Conservation (phyloP, 2,329 filamentous ascomycete species). For the Elsinoe perseae region DNA sequence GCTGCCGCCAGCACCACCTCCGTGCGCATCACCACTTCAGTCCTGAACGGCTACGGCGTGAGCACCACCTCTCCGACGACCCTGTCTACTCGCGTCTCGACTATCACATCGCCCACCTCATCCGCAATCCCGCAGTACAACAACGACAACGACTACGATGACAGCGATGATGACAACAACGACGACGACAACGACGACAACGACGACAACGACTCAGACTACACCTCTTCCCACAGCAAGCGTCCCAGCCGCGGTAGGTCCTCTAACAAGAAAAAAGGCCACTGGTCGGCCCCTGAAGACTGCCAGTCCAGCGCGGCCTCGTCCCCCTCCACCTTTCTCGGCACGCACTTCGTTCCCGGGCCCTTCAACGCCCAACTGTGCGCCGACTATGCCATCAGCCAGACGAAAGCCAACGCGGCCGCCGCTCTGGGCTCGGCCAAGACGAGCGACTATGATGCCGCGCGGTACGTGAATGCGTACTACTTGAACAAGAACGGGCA, state of each 20-base stretch:
- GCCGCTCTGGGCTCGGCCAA: background rate
- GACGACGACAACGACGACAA: conserved; percentile 17
- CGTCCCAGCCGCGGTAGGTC: conserved; percentile 25
- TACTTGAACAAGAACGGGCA: conserved; percentile 20
- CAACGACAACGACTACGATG: conserved; percentile 2
- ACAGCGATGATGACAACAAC: conserved; percentile 19
- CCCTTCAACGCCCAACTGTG: conserved; percentile 28
- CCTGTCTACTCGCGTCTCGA: background rate
- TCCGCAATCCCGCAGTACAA: background rate
- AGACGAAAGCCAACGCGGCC: no score
- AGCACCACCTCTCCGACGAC: background rate
- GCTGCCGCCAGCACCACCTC: no score
- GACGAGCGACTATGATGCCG: background rate
- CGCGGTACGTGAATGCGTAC: conserved; percentile 21
- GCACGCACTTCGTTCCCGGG: conserved; percentile 28
- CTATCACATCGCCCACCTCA: background rate
- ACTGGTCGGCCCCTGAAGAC: conserved; percentile 20
- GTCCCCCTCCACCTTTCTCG: conserved; percentile 20
- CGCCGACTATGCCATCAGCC: conserved; percentile 20
- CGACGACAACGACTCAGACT: conserved; percentile 22
- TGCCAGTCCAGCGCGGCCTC: conserved; percentile 15
- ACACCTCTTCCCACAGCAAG: conserved; percentile 26
- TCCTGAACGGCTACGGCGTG: background rate
- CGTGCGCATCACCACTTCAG: background rate
- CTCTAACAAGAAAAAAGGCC: no score